Base-by-base conservation (phyloP, 495 filamentous ascomycete species). In the Penicillium taxi region DNA sequence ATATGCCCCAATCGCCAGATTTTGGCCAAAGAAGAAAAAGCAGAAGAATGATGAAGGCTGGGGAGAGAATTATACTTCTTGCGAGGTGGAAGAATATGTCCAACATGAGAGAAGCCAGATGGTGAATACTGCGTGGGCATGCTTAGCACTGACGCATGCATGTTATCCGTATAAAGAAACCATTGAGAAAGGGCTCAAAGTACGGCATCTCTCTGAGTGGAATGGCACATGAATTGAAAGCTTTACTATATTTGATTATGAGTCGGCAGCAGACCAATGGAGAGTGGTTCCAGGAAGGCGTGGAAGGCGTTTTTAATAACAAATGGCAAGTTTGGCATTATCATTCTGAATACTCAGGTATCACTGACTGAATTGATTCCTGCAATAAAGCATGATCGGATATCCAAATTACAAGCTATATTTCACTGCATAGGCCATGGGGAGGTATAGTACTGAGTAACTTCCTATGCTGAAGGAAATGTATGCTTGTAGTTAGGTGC, bases 81-180 rank as follows among this genome's bases (percentile, higher is more conserved):
- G 26, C 6, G 26, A 29, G 7, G 7, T 29, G 2, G 26, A 29
- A 12, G 26, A 29, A 14, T 29, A 29, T 12, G 7, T 29, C 15
- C 26, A 29, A 13, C 26, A 29, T 14, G 26, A 29, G 26, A 6
- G 15, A 12, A 29, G 26, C n/a, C 26, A 29, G 26, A 14, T 29
- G 2, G 26, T 29, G 6, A 29, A 29, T 13, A 29, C 26, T 7
- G 8, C 26, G 8, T 29, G 26, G 26, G 26, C 26, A 6, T 29
- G 26, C 12, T 29, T 29, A 14, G 26, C 26, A 6, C 26, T 29
- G 26, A 29, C 15, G 26, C 26, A 29, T 29, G 26, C 26, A 29
- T 14, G n/a, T 2, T 29, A 9, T 14, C 26, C 26, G 9, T 7
- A 29, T 12, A 29, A 29, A 12, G 26, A 29, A 1, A 14, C n/a